These are phyloP conservation scores for Boletus rex-veris DNA, from an alignment of 768 basidiomycete species.

Conservation along the genomic window DNA sequence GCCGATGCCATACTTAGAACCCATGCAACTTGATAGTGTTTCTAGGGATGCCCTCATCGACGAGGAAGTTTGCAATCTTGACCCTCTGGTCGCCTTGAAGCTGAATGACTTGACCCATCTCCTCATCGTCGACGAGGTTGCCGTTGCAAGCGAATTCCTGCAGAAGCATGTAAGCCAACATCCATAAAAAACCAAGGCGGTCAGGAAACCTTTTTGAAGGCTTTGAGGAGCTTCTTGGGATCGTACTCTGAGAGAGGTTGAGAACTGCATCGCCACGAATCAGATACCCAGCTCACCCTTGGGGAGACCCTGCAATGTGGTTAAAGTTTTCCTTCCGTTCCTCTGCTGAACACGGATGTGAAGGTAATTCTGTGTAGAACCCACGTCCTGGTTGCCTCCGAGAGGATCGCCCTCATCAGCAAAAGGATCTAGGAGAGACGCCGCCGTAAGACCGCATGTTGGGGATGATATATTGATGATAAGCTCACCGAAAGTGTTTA, in stretches of 20 bases:
- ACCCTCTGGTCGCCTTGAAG: conserved; percentile 96
- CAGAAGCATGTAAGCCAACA: conserved; percentile 6
- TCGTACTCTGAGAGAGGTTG: conserved; percentile 72
- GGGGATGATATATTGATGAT: conserved; percentile 11
- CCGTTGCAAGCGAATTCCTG: conserved; percentile 99
- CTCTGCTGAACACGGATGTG: conserved; percentile 98
- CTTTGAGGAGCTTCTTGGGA: conserved; percentile 96
- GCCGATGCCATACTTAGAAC: conserved; percentile 49
- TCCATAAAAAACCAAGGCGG: neutral
- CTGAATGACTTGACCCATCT: conserved; percentile 96
- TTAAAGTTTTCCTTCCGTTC: conserved; percentile 98
- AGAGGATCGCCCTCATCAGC: conserved; percentile 90
- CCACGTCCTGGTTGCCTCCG: conserved; percentile 68
- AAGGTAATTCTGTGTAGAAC: conserved; percentile 79
- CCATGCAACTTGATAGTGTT: conserved; percentile 83
- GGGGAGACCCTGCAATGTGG: conserved; percentile 93
- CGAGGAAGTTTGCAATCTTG: conserved; percentile 87
- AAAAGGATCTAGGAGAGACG: conserved; percentile 73
- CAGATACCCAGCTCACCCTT: conserved; percentile 54
- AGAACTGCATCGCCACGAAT: conserved; percentile 13
- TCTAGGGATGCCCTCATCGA: conserved; percentile 75
- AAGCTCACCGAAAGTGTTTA: conserved; percentile 67
- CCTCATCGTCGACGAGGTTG: conserved; percentile 91
- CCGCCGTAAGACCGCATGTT: conserved; percentile 9
- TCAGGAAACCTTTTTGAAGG: conserved; percentile 86